A percentile compares a stretch with the other conserved stretches of the same genome.
phyloP scores from a whole-genome alignment of 352 stramenopile species.

The Pythium diclinum region DNA sequence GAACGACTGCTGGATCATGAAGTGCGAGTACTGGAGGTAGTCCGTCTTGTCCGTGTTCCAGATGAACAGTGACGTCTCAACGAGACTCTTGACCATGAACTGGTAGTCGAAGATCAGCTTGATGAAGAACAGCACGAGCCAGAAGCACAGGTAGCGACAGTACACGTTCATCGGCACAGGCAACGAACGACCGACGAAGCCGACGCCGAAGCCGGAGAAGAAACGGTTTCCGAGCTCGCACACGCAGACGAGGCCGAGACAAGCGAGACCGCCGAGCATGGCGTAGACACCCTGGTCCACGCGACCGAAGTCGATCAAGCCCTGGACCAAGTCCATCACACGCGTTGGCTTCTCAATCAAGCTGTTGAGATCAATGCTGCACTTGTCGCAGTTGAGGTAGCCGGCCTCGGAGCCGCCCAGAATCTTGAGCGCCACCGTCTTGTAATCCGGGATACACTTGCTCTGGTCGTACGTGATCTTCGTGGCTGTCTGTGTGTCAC shows the following conservation, averaged over 20 bases:
- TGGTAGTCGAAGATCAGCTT: slow-evolving; percentile 87
- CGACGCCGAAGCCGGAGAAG: slow-evolving; percentile 59
- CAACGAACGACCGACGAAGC: slow-evolving; percentile 74
- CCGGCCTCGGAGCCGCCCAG: slow-evolving; percentile 51
- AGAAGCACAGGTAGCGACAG: slow-evolving; percentile 83
- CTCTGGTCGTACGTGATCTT: slow-evolving; percentile 56
- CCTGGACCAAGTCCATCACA: slow-evolving; percentile 49
- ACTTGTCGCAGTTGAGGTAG: slow-evolving; percentile 73
- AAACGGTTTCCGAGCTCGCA: slow-evolving; percentile 77
- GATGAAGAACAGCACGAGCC: slow-evolving; percentile 64
- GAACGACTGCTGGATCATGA: slow-evolving; percentile 77
- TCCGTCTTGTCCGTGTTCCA: slow-evolving; percentile 72
- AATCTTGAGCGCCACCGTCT: slow-evolving; percentile 41
- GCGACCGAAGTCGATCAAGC: slow-evolving; percentile 47
- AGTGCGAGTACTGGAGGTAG: slow-evolving; percentile 79
- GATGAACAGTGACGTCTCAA: slow-evolving; percentile 85
- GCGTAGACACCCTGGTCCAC: slow-evolving; percentile 58
- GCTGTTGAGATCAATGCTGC: slow-evolving; percentile 62
- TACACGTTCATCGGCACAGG: slow-evolving; percentile 65
- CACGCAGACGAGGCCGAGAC: slow-evolving; percentile 45
- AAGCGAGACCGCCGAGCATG: slow-evolving; percentile 52
- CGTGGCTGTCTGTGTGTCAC: background rate
- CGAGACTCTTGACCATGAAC: slow-evolving; percentile 82
- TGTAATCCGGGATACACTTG: slow-evolving; percentile 60
- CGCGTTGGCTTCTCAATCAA: slow-evolving; percentile 61